Percentiles rank a stretch among this genome's conserved stretches.
These are phyloP conservation scores for Canavalia gladiata DNA, from an alignment of 306 rosid genomes.

Conservation along the genomic window DNA sequence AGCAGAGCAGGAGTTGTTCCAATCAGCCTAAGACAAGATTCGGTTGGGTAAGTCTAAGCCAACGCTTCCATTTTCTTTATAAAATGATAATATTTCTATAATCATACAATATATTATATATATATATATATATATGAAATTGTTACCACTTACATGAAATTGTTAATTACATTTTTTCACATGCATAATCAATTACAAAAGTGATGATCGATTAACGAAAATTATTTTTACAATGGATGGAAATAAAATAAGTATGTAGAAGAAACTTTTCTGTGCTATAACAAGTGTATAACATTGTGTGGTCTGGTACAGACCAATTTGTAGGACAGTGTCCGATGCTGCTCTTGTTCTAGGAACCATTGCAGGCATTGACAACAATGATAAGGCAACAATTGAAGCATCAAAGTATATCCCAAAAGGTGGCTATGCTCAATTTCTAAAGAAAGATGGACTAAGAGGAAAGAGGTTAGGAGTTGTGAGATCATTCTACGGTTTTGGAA, in stretches of 20 bases:
- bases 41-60: constrained; percentile 63
- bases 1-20: constrained; percentile 82
- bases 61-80: neutral
- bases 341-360: constrained; percentile 70
- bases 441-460: constrained; percentile 60
- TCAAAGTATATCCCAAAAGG: constrained; percentile 63
- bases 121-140: too few species aligned
- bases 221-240: too few species aligned
- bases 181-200: too few species aligned
- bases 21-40: constrained; percentile 68
- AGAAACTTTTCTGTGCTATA: too few species aligned
- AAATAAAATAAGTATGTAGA: too few species aligned
- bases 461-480: constrained; percentile 72
- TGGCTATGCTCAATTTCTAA: constrained; percentile 69
- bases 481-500: constrained; percentile 39
- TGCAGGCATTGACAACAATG: constrained; percentile 58
- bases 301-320: constrained; percentile 60
- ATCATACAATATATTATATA: too few species aligned
- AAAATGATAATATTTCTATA: neutral
- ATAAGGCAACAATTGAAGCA: constrained; percentile 56
- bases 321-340: constrained; percentile 78
- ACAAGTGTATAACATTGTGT: constrained; percentile 23
- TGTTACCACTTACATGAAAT: too few species aligned
- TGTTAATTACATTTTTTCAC: too few species aligned
- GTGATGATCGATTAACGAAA: too few species aligned